A percentile compares a stretch with the other conserved stretches of the same genome.
These are phyloP conservation scores for Nepenthes alata DNA, from an alignment of 179 eudicot genomes.

Conservation along the genomic window DNA sequence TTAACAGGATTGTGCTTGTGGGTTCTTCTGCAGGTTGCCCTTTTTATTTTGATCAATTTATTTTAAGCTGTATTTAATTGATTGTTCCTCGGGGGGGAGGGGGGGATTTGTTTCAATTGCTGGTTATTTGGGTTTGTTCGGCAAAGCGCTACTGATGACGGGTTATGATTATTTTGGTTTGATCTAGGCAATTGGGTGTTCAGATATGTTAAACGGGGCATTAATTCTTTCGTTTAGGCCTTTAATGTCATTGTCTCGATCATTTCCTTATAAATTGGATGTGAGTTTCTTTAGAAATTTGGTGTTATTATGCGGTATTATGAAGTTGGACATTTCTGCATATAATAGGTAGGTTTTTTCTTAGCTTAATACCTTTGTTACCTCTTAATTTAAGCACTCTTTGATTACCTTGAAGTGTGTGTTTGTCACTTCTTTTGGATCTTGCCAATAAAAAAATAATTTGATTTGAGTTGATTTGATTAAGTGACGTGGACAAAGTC, in stretches of 20 bases:
- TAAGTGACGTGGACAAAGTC: too few species aligned
- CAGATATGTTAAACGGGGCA: neutral
- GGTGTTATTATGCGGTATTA: neutral
- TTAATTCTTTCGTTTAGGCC: neutral
- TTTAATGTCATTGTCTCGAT: too few species aligned
- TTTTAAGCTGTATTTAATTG: too few species aligned
- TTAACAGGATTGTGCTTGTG: constrained; percentile 35
- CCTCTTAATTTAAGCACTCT: too few species aligned
- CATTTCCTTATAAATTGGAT: neutral
- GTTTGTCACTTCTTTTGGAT: too few species aligned
- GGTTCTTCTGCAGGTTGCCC: constrained; percentile 80
- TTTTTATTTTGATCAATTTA: constrained; percentile 3
- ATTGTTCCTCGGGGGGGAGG: neutral
- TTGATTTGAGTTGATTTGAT: too few species aligned
- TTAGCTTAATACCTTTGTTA: too few species aligned
- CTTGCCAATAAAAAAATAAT: too few species aligned
- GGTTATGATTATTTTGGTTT: neutral
- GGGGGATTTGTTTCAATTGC: too few species aligned
- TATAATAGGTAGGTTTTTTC: too few species aligned
- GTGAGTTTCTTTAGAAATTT: neutral
- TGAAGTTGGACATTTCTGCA: too few species aligned
- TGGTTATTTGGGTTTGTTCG: neutral
- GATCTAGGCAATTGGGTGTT: neutral
- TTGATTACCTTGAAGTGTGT: too few species aligned
- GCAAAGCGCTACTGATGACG: neutral